phyloP scores from a whole-genome alignment of 2,329 filamentous ascomycete genomes.

The Calonectria honghensis region DNA sequence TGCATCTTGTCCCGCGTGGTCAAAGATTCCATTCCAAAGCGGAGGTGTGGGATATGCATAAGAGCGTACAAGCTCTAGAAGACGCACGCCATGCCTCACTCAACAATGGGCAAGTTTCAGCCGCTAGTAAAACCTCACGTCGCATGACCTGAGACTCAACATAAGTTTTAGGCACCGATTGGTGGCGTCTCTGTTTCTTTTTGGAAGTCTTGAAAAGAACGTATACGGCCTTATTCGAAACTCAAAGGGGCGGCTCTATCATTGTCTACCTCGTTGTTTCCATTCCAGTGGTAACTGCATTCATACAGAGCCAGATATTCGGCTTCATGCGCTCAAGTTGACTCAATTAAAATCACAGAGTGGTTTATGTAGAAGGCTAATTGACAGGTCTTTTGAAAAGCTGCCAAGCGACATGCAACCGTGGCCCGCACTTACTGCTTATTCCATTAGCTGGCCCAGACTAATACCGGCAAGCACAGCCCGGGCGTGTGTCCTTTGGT shows the following conservation, averaged over 20 bases:
- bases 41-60: conserved; percentile 25
- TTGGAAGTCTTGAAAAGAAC: background rate
- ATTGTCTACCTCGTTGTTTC: background rate
- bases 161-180: background rate
- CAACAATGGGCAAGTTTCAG: conserved; percentile 7
- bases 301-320: background rate
- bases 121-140: conserved; percentile 1
- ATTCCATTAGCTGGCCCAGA: background rate
- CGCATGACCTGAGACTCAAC: conserved; percentile 7
- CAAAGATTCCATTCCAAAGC: conserved; percentile 2
- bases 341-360: background rate
- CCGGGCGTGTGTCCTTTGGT: background rate
- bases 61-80: background rate
- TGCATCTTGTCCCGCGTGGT: conserved; percentile 1
- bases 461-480: background rate
- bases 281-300: background rate
- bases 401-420: background rate
- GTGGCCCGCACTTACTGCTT: background rate
- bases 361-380: background rate
- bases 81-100: conserved; percentile 6
- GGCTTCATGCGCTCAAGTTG: background rate
- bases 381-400: background rate
- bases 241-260: background rate
- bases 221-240: background rate
- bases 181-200: background rate